Evolutionary conservation across 495 filamentous ascomycete genomes (phyloP), one percentile per base, ranked within the genome.

Genomic region (Parathielavia hyrcaniae): DNA sequence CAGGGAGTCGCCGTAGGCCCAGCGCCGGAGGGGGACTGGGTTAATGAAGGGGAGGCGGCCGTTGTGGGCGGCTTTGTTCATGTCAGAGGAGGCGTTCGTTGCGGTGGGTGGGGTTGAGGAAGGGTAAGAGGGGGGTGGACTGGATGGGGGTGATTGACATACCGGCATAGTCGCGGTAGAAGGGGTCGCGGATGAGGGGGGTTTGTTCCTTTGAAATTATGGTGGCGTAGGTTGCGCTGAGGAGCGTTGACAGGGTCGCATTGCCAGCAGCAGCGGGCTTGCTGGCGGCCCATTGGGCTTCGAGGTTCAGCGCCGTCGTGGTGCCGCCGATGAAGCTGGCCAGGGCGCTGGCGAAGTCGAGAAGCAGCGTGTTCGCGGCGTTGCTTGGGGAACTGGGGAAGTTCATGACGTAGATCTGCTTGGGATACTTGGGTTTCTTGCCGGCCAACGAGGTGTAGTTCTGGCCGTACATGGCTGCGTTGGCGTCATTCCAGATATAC

Each of bases 21-120:
- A 88, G 9, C 83, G 77, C 2, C 71, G 58, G 5, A 82, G 61
- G 2, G 83, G 83, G 0, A 67, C 72, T 1, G 81, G 81, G 62
- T 83, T 76, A 22, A 84, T 69, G 51, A 81, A 83, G 1, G 81
- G 81, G 1, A 53, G 64, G 32, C 77, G 75, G 38, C 77, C 79
- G 17, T 70, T 67, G 56, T 81, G 63, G 5, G 67, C 62, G 10
- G 73, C 71, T 52, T 46, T 46, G n/a, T n/a, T n/a, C n/a, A n/a
- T n/a, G n/a, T 5, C 2, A n/a, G 50, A 9, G 19, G 4, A 5
- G 49, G 34, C 34, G 36, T 52, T 39, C 23, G 49, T 58, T 16
- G 3, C 1, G 19, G 1, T 30, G 20, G 22, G 12, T 35, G 14
- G 1, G 3, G n/a, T 48, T 30, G 0, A 35, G 10, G 14, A 32